phyloP scores from a whole-genome alignment of 371 early-diverging fungal species.

The Umbelopsis sp. region DNA sequence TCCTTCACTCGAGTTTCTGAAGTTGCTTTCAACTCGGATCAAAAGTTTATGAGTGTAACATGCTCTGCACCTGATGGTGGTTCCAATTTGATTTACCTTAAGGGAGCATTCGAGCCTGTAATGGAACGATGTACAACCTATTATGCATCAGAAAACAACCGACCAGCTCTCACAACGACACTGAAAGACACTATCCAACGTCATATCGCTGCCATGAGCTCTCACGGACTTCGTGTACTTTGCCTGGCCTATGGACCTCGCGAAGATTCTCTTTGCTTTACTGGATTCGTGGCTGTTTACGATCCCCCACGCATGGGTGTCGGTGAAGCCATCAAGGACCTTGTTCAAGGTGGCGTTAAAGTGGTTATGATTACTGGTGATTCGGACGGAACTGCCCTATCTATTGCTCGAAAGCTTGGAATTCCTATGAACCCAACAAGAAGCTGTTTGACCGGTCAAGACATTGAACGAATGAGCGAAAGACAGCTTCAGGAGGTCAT shows the following conservation, averaged over 20 bases:
- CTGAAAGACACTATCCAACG: slow-evolving; percentile 55
- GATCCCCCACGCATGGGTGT: slow-evolving; percentile 86
- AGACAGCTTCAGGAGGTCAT: slow-evolving; percentile 65
- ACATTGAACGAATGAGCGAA: slow-evolving; percentile 71
- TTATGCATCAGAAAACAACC: slow-evolving; percentile 47
- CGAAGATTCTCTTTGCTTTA: slow-evolving; percentile 63
- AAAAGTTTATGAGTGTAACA: slow-evolving; percentile 86
- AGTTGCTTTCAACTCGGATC: slow-evolving; percentile 89
- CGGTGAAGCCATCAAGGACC: slow-evolving; percentile 60
- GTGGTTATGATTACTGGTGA: slow-evolving; percentile 94
- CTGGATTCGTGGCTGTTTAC: slow-evolving; percentile 83
- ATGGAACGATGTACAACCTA: slow-evolving; percentile 70
- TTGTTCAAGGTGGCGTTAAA: slow-evolving; percentile 77
- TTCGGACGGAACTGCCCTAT: slow-evolving; percentile 79
- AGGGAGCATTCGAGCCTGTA: slow-evolving; percentile 79
- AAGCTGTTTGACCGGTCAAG: slow-evolving; percentile 71
- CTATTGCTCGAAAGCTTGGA: slow-evolving; percentile 79
- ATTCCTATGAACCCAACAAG: slow-evolving; percentile 64
- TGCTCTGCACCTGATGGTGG: slow-evolving; percentile 41
- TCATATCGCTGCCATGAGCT: slow-evolving; percentile 73
- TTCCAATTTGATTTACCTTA: slow-evolving; percentile 59
- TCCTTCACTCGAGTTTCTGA: slow-evolving; percentile 69
- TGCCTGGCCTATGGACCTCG: slow-evolving; percentile 78
- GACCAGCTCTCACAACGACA: slow-evolving; percentile 43
- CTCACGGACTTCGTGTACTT: slow-evolving; percentile 87